A percentile compares a stretch with the other conserved stretches of the same genome.
Conservation (phyloP, 108 stramenopile species). For the Cyclotella kingstonii region DNA sequence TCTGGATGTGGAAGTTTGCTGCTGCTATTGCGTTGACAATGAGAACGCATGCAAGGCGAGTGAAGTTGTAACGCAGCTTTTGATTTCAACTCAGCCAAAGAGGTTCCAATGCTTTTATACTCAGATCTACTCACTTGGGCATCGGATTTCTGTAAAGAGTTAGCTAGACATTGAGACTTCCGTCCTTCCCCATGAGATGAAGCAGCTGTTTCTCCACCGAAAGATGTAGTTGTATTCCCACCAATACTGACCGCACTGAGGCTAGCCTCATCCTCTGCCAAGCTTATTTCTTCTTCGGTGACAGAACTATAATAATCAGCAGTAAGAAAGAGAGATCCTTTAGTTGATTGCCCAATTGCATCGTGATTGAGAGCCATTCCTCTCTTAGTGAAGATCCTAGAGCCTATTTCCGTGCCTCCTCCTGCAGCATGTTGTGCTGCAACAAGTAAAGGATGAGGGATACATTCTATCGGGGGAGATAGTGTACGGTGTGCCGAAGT, state of each 20-base stretch:
- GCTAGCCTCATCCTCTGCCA: constrained; percentile 39
- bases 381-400: not conserved
- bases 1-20: not conserved
- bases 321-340: constrained; percentile 10
- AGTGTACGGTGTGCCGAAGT: not conserved
- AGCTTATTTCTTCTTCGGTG: constrained; percentile 34
- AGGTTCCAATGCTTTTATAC: not conserved
- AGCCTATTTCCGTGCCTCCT: not conserved
- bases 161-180: too few species aligned
- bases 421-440: constrained; percentile 32
- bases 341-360: not conserved
- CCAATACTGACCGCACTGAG: constrained; percentile 28
- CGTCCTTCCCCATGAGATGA: too few species aligned
- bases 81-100: too few species aligned
- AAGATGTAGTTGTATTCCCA: constrained; percentile 16
- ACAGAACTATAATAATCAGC: constrained; percentile 37
- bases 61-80: too few species aligned
- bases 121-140: not conserved
- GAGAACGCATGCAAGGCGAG: too few species aligned
- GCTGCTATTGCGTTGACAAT: not conserved
- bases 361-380: not conserved
- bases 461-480: constrained; percentile 13
- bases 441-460: constrained; percentile 31
- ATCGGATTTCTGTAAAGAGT: too few species aligned
- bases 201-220: not conserved